Evolutionary conservation across 345 rosid genomes (phyloP).

Genomic region (Eucalyptus curtisii): DNA sequence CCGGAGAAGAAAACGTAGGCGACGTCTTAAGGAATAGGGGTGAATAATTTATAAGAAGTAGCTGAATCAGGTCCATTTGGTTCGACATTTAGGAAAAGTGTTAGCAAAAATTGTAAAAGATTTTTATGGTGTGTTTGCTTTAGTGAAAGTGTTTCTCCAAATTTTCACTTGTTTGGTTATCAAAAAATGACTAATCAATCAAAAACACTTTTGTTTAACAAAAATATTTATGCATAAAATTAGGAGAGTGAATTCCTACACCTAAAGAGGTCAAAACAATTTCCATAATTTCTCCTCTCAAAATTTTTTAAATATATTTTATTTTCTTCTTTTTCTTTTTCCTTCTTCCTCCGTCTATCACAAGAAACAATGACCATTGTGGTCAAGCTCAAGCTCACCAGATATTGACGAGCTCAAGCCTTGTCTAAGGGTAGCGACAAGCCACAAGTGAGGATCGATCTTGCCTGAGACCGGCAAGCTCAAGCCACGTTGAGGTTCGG

Average conservation of each 20-base stretch:
- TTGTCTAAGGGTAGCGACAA: no score
- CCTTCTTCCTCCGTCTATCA: rapidly evolving
- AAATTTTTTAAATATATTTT: no score
- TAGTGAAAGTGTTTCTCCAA: rapidly evolving
- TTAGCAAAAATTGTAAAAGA: rapidly evolving
- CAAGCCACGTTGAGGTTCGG: rapidly evolving
- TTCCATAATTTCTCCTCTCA: rapidly evolving
- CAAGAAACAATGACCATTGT: no score
- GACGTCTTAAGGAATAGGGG: neutral
- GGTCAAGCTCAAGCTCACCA: rapidly evolving
- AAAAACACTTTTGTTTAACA: rapidly evolving
- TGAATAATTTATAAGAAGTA: neutral
- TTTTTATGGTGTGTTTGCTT: no score
- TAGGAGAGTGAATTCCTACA: neutral
- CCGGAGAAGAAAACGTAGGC: neutral
- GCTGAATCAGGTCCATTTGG: no score
- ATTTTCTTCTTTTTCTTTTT: rapidly evolving
- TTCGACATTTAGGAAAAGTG: neutral
- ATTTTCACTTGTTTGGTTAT: no score
- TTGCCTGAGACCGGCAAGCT: rapidly evolving
- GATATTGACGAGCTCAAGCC: neutral
- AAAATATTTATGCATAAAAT: no score
- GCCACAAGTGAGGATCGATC: neutral
- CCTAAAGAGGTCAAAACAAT: no score
- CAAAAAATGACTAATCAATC: neutral